phyloP scores from a whole-genome alignment of 1,139 yeast genomes.

The Geotrichum macrosporum region DNA sequence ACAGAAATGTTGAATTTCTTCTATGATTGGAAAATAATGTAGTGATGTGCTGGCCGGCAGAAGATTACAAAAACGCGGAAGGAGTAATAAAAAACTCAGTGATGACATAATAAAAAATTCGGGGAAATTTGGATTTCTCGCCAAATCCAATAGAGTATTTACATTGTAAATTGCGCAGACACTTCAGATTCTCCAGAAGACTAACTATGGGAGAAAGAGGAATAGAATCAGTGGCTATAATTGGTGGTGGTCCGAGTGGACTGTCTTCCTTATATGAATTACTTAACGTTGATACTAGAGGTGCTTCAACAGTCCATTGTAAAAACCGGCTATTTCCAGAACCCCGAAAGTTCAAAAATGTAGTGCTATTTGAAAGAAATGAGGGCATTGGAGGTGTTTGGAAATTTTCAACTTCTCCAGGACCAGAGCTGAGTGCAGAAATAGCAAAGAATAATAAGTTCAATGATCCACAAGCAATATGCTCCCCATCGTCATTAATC shows the following conservation, averaged over 20 bases:
- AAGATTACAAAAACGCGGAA: too few species aligned
- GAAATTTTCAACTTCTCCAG: constrained; percentile 4
- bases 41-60: too few species aligned
- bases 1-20: too few species aligned
- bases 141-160: too few species aligned
- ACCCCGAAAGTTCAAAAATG: neutral
- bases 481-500: neutral
- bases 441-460: neutral
- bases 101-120: too few species aligned
- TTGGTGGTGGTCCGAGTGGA: constrained; percentile 4
- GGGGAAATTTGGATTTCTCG: too few species aligned
- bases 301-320: neutral
- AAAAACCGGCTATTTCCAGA: neutral
- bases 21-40: too few species aligned
- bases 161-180: neutral
- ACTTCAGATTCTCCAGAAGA: neutral
- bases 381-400: constrained; percentile 13
- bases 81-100: too few species aligned
- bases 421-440: constrained; percentile 1
- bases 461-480: constrained; percentile 1
- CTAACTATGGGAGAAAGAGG: neutral
- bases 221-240: neutral
- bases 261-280: constrained; percentile 4
- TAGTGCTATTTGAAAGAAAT: constrained; percentile 14
- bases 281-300: neutral